Conservation (phyloP, 116 monocot genomes). For the Cymodocea nodosa region DNA sequence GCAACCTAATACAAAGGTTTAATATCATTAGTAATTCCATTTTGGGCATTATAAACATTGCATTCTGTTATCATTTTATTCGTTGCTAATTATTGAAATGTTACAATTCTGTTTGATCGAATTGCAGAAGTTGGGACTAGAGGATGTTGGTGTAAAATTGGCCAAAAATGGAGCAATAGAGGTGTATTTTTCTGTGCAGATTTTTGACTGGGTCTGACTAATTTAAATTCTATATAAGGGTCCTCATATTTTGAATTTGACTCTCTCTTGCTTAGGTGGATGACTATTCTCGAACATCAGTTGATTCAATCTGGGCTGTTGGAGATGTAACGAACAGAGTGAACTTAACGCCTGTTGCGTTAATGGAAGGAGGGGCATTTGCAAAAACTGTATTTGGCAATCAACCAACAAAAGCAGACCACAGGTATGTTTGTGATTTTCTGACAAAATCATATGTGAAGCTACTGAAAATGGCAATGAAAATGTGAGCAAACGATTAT, state of each 20-base stretch:
- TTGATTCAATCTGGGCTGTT: constrained; percentile 97
- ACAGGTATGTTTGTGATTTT: constrained; percentile 34
- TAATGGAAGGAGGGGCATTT: constrained; percentile 99
- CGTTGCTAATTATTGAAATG: not conserved
- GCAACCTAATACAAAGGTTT: constrained; percentile 90
- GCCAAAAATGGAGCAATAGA: constrained; percentile 79
- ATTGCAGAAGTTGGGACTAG: constrained; percentile 80
- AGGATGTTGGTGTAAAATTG: constrained; percentile 81
- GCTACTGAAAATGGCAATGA: no score
- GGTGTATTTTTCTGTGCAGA: constrained; percentile 26
- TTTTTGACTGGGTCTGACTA: not conserved
- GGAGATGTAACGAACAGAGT: constrained; percentile 96
- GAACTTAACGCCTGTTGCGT: constrained; percentile 96
- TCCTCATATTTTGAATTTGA: not conserved
- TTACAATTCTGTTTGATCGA: not conserved
- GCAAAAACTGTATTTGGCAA: constrained; percentile 85
- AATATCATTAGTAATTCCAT: constrained; percentile 4
- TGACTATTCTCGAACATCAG: constrained; percentile 80
- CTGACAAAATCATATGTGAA: no score
- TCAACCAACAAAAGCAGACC: constrained; percentile 79
- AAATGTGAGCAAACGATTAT: no score
- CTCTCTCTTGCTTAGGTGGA: constrained; percentile 47
- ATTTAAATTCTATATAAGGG: not conserved
- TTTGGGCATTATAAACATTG: not conserved
- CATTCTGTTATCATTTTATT: not conserved